Base-by-base conservation (phyloP, 2,329 filamentous ascomycete species). In the Aureobasidium sp. region DNA sequence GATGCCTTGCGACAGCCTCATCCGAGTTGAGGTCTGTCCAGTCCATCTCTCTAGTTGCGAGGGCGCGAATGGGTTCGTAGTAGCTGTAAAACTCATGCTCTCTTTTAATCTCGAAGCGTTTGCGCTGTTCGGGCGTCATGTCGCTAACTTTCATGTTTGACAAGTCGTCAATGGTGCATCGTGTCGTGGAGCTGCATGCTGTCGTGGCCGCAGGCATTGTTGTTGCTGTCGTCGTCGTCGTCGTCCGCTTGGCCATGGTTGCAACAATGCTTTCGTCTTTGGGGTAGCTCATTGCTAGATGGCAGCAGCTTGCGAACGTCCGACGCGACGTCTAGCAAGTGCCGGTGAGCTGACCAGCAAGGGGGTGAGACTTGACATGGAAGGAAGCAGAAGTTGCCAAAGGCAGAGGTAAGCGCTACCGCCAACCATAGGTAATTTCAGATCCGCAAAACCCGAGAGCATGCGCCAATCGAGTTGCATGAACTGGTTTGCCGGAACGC, bases 11-110 rank as follows among this genome's bases (percentile, higher is more conserved):
- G 15, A 62, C 63, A 7, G 50, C 57, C n/a, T 56, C 56, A 26
- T 65, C 62, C n/a, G 55, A 59, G 24, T 63, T 59, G n/a, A 65
- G 48, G 46, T 65, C 62, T 26, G 61, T 63, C 55, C 56, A 65
- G 34, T 59, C 50, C 41, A 59, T 57, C 26, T 59, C 63, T 1
- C 34, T 17, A 2, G 59, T 59, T 3, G 63, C 63, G n/a, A 65
- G 65, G 52, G 43, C 63, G 60, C 10, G 69, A 63, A 39, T 61
- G 37, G 51, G 69, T 67, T 59, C 70, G 66, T 64, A 65, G 62
- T 47, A 65, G 59, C 48, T 48, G 47, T 67, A 65, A 13, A 67
- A 67, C 36, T 67, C 65, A 37, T 66, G 66, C 56, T 68, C 66
- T 27, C 63, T 32, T 29, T 61, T 59, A 43, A 27, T 57, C 43